phyloP scores from a whole-genome alignment of 2,329 filamentous ascomycete species.

The Fusarium neocosmosporiellum region DNA sequence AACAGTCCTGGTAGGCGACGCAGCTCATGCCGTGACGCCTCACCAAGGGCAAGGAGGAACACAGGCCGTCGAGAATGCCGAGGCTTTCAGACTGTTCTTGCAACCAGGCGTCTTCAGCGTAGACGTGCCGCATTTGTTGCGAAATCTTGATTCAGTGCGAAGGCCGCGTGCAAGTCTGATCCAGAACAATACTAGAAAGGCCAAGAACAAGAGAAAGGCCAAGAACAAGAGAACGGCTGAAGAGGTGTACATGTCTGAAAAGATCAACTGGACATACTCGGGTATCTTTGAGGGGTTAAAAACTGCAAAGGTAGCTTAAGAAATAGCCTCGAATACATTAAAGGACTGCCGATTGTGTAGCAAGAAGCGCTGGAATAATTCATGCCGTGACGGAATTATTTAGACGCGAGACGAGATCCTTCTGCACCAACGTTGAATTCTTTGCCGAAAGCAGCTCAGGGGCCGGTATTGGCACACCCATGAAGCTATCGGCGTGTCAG shows the following conservation, averaged over 20 bases:
- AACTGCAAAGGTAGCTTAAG: not conserved
- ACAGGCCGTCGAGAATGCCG: not conserved
- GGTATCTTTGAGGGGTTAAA: not conserved
- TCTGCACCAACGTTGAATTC: not conserved
- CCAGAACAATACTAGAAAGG: not conserved
- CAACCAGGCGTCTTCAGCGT: not conserved
- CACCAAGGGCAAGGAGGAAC: not conserved
- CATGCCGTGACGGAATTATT: not conserved
- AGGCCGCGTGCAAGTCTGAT: not conserved
- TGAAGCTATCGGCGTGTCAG: slow-evolving; percentile 5
- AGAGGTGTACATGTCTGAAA: not conserved
- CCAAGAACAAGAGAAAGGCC: not conserved
- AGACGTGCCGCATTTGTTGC: not conserved
- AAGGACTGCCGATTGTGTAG: not conserved
- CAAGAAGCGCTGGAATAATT: not conserved
- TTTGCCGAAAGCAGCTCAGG: not conserved
- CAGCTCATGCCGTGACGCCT: not conserved
- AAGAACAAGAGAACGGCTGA: not conserved
- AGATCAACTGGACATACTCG: not conserved
- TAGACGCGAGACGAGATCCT: not conserved
- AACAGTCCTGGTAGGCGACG: not conserved
- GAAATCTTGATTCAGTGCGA: not conserved
- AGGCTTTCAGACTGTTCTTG: not conserved
- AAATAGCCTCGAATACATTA: not conserved
- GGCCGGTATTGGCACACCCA: slow-evolving; percentile 2